These are phyloP conservation scores for Podaxis rugospora DNA, from an alignment of 768 basidiomycete species.

Conservation along the genomic window DNA sequence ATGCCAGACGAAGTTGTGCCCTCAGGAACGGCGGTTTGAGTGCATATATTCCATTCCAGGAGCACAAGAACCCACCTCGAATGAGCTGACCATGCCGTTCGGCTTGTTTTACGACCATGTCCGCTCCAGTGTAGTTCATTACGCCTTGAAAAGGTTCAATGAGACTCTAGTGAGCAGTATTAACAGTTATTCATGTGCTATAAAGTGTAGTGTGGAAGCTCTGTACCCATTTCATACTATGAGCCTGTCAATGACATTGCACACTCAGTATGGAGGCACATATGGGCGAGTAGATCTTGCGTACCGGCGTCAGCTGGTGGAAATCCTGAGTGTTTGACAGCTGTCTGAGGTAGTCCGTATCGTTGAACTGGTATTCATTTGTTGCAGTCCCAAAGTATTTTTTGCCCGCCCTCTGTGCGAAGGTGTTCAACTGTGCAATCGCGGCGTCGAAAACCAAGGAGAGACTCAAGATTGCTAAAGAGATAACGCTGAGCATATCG, in stretches of 20 bases:
- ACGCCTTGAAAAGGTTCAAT: neutral
- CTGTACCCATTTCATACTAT: neutral
- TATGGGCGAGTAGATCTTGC: neutral
- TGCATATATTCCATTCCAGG: neutral
- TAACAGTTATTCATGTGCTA: neutral
- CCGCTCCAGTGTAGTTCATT: neutral
- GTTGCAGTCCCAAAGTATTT: neutral
- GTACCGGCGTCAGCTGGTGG: neutral
- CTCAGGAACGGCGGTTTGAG: neutral
- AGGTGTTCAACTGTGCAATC: neutral
- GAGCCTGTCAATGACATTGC: neutral
- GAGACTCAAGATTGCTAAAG: neutral
- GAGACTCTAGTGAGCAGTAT: neutral
- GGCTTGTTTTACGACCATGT: neutral
- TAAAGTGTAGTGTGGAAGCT: neutral
- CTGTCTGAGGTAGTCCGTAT: neutral
- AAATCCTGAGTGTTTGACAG: neutral
- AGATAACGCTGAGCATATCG: neutral
- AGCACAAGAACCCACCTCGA: neutral
- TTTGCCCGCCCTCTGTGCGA: neutral
- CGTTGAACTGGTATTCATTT: neutral
- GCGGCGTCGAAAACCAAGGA: neutral
- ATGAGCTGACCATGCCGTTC: neutral
- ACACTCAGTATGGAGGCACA: neutral
- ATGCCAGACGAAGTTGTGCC: neutral